These are phyloP conservation scores for Trichopus zeylanicus DNA, from an alignment of 116 monocot species.

Conservation along the genomic window DNA sequence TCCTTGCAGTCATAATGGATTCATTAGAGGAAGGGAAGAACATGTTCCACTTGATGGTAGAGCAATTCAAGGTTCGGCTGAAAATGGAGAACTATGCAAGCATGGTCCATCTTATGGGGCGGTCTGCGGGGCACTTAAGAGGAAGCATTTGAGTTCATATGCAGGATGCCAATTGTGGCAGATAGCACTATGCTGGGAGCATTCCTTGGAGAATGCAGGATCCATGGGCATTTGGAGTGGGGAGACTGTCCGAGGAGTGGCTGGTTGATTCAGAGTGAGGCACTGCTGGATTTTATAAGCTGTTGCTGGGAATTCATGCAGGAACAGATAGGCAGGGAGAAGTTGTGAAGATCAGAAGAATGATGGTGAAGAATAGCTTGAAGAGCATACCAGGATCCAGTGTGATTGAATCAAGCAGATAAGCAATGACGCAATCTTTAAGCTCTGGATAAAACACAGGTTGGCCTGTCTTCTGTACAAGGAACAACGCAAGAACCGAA, in stretches of 20 bases:
- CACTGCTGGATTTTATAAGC: neutral
- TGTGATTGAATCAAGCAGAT: neutral
- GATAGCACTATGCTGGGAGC: conserved; percentile 7
- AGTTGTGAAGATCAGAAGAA: neutral
- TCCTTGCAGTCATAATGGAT: conserved; percentile 19
- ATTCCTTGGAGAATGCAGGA: conserved; percentile 11
- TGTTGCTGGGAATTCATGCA: neutral
- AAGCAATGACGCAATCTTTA: neutral
- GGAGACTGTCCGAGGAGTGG: neutral
- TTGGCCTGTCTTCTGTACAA: no score
- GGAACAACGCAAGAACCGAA: no score
- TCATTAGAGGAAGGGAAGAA: conserved; percentile 4
- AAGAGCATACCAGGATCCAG: neutral
- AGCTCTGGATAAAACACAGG: neutral
- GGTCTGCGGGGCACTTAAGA: conserved; percentile 12
- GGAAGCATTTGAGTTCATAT: conserved; percentile 17
- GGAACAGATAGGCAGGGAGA: neutral
- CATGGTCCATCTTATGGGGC: conserved; percentile 21
- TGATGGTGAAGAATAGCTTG: neutral
- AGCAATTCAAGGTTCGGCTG: conserved; percentile 1
- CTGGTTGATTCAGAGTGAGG: neutral
- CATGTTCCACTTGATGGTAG: conserved; percentile 12
- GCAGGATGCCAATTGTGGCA: conserved; percentile 13
- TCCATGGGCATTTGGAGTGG: neutral
- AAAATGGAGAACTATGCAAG: conserved; percentile 11